Evolutionary conservation across 495 filamentous ascomycete species (phyloP).

Genomic region (Aspergillus homomorphus): DNA sequence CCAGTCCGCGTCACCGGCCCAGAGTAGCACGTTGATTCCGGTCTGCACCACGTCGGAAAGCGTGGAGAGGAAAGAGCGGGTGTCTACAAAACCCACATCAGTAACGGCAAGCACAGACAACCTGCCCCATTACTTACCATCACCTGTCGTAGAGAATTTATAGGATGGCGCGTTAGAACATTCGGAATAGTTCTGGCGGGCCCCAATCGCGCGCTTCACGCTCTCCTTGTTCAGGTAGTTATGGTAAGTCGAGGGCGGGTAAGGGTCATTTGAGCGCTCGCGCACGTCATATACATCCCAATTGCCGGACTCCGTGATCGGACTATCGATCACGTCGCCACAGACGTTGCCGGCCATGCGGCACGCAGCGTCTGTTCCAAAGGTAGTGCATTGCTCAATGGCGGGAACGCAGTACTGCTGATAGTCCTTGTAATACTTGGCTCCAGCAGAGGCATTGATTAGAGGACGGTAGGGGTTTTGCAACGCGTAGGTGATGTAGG

Average conservation of each 20-base stretch:
- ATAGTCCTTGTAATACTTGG: conserved; percentile 36
- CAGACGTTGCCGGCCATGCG: conserved; percentile 41
- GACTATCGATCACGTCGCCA: conserved; percentile 41
- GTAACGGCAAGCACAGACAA: not conserved
- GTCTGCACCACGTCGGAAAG: conserved; percentile 47
- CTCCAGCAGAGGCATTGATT: conserved; percentile 42
- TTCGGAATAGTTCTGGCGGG: conserved; percentile 44
- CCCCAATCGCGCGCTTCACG: conserved; percentile 51
- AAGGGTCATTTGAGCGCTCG: conserved; percentile 36
- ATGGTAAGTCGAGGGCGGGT: conserved; percentile 48
- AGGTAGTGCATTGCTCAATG: conserved; percentile 33
- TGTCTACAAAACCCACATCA: conserved; percentile 21
- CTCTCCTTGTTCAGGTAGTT: conserved; percentile 37
- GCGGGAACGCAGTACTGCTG: conserved; percentile 39
- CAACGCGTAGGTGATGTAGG: conserved; percentile 50
- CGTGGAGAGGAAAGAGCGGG: conserved; percentile 45
- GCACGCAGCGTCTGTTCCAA: conserved; percentile 39
- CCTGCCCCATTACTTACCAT: conserved; percentile 31
- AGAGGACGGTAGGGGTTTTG: conserved; percentile 51
- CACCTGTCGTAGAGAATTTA: conserved; percentile 46
- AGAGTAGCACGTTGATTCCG: conserved; percentile 48
- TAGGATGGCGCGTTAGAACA: conserved; percentile 38
- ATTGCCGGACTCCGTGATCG: conserved; percentile 28
- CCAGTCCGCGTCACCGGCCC: conserved; percentile 57
- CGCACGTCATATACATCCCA: conserved; percentile 55